Conservation (phyloP, 2,329 filamentous ascomycete species). For the Phialocephala sp. region DNA sequence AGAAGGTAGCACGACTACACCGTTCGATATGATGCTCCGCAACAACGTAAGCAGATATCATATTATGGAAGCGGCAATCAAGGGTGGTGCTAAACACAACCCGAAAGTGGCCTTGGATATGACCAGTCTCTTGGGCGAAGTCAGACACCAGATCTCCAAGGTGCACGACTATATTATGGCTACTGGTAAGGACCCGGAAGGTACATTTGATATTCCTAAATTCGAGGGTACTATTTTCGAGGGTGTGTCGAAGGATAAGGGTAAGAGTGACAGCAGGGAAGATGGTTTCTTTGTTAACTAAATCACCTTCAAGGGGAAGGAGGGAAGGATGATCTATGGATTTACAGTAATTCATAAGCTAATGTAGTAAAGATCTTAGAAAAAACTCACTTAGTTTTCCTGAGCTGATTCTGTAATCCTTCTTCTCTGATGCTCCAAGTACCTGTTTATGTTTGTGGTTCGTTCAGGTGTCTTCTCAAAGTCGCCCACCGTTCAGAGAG, state of each 20-base stretch:
- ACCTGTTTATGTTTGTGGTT: too few relatives aligned
- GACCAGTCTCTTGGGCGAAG: constrained; percentile 53
- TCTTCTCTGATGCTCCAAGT: too few relatives aligned
- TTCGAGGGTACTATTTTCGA: constrained; percentile 45
- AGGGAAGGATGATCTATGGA: not conserved
- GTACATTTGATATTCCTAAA: constrained; percentile 55
- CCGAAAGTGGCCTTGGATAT: constrained; percentile 51
- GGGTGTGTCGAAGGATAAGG: constrained; percentile 20
- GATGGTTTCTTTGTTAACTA: constrained; percentile 43
- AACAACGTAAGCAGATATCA: constrained; percentile 66
- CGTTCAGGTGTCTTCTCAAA: too few relatives aligned
- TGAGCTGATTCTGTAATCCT: too few relatives aligned
- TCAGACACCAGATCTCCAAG: constrained; percentile 55
- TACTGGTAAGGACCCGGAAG: constrained; percentile 58
- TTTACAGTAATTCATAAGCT: not conserved
- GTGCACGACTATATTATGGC: constrained; percentile 57
- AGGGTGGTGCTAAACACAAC: constrained; percentile 53
- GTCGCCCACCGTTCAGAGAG: too few relatives aligned
- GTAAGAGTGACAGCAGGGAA: constrained; percentile 30
- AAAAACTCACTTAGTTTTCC: too few relatives aligned
- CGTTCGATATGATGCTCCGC: constrained; percentile 72
- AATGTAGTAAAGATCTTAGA: not conserved
- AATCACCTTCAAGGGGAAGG: not conserved
- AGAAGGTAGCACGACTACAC: constrained; percentile 70
- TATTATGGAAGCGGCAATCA: constrained; percentile 60